Base-by-base conservation (phyloP, 768 basidiomycete genomes). In the Lentinula edodes region DNA sequence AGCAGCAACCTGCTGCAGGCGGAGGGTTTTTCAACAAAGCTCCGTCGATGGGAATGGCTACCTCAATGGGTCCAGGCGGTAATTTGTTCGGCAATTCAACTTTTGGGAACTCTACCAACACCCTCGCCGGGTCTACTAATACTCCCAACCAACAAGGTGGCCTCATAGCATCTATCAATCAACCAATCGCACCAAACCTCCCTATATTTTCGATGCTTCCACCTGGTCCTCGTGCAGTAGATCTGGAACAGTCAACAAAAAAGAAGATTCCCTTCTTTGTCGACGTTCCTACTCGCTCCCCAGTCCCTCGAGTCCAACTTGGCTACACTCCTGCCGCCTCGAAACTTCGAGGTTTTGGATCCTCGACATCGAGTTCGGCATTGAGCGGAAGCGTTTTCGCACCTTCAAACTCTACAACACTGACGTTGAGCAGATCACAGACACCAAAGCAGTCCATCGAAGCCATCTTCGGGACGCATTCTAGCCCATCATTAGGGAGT, bases 81-180 rank as follows among this genome's bases (percentile, higher is more conserved):
- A 74, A 76, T n/a, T 62, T 80, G 13, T 84, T 83, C 64, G 74
- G 77, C 20, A 68, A 64, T 16, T 67, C 76, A 10, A 23, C 36
- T 10, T 71, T 78, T 39, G 77, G 73, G 28, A 71, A 68, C 61
- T 71, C 65, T 55, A 68, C 60, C 62, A 72, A 62, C 39, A 69
- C 62, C 52, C 73, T 83, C 32, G 77, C 76, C 52, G 71, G 76
- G 10, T 81, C 82, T 36, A 68, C 73, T 0, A 69, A 69, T 50
- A 73, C 75, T 58, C 74, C 78, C n/a, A 83, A 74, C 36, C 75
- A 77, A 45, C 84, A 85, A 73, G 85, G 84, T 41, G 72, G 80
- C 0, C 76, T 96, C 58, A 90, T 88, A 8, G 91, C 93, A 1
- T 95, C 95, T 18, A 92, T 98, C 68, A 88, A 90, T 32, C 90